Evolutionary conservation across 2,329 filamentous ascomycete genomes (phyloP).

Genomic region (Xylaria sp.): DNA sequence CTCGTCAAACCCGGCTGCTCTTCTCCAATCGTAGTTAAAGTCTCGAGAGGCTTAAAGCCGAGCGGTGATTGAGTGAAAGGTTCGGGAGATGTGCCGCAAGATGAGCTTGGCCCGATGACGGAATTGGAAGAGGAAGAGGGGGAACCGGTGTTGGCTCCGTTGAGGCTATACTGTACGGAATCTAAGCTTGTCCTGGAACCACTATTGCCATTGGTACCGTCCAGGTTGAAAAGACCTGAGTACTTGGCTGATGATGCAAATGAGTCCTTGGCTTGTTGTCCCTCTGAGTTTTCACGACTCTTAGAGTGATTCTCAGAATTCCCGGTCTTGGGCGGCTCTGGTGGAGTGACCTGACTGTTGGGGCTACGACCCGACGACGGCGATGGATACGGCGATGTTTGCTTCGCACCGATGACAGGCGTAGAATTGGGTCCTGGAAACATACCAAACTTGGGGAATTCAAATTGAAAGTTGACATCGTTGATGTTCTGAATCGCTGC

Average conservation of each 20-base stretch:
- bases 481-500: slow-evolving; percentile 68
- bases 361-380: slow-evolving; percentile 45
- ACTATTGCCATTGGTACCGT: slow-evolving; percentile 56
- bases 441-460: slow-evolving; percentile 92
- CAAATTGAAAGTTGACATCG: slow-evolving; percentile 90
- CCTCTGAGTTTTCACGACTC: slow-evolving; percentile 51
- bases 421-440: slow-evolving; percentile 61
- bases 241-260: slow-evolving; percentile 61
- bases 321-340: slow-evolving; percentile 48
- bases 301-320: slow-evolving; percentile 50
- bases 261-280: slow-evolving; percentile 55
- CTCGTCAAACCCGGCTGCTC: slow-evolving; percentile 62
- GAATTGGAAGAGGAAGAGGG: slow-evolving; percentile 72
- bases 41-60: slow-evolving; percentile 71
- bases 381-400: slow-evolving; percentile 42
- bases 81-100: slow-evolving; percentile 82
- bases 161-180: slow-evolving; percentile 58
- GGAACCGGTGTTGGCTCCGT: slow-evolving; percentile 69
- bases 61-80: slow-evolving; percentile 77
- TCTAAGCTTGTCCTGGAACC: slow-evolving; percentile 63
- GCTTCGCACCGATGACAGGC: slow-evolving; percentile 32
- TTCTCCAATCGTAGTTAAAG: slow-evolving; percentile 72
- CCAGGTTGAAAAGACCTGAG: slow-evolving; percentile 66
- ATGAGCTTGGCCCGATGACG: slow-evolving; percentile 68
- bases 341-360: slow-evolving; percentile 50